Percentiles rank a stretch among this genome's conserved stretches.
phyloP scores from a whole-genome alignment of 202 grass and related monocot genomes.

The Digitaria exilis region DNA sequence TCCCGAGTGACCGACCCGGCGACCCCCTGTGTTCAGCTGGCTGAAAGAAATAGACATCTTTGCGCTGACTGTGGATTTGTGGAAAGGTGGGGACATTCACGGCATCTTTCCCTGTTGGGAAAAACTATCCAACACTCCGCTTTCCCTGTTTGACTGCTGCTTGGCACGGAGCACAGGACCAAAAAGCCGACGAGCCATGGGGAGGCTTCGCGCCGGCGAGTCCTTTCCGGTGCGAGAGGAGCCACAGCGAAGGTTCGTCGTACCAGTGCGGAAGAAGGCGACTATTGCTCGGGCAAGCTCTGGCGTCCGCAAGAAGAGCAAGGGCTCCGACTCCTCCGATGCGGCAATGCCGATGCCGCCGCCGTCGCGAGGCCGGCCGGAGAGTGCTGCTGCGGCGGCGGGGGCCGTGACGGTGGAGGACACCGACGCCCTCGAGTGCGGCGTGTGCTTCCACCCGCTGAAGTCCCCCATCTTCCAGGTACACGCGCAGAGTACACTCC shows the following conservation, averaged over 20 bases:
- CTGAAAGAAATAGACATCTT: too few species aligned
- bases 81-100: too few species aligned
- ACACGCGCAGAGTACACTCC: too few species aligned
- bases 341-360: background rate
- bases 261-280: background rate
- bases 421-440: background rate
- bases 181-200: too few species aligned
- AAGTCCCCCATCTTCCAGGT: background rate
- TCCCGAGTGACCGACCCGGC: too few species aligned
- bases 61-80: too few species aligned
- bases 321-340: too few species aligned
- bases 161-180: too few species aligned
- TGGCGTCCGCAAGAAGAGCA: background rate
- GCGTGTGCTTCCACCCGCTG: background rate
- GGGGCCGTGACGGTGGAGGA: background rate
- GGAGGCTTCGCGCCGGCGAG: background rate
- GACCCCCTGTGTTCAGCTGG: too few species aligned
- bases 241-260: background rate
- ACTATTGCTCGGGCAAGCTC: background rate
- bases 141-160: too few species aligned
- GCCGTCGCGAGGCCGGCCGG: background rate
- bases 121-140: too few species aligned
- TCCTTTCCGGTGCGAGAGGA: background rate
- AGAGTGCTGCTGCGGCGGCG: background rate
- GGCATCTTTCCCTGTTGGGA: too few species aligned